Conservation (phyloP, 2,329 filamentous ascomycete genomes). For the Aspergillus sp. region DNA sequence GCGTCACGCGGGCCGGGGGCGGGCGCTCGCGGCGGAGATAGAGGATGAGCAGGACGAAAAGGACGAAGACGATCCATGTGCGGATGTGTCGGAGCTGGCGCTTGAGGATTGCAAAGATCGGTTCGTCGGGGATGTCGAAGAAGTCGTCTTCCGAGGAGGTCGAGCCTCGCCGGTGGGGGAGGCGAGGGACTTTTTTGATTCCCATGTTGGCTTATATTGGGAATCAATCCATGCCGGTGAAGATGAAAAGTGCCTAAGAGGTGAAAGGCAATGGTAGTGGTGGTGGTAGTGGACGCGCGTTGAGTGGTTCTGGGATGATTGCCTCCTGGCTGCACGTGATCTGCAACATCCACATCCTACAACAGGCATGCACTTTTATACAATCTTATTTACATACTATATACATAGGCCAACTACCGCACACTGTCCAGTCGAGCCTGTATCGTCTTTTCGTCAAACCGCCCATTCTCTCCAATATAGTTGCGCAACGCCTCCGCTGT, state of each 20-base stretch:
- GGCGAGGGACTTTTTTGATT: slow-evolving; percentile 10
- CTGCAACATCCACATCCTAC: not conserved
- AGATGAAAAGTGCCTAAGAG: too few species aligned
- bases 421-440: slow-evolving; percentile 31
- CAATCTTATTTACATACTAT: not conserved
- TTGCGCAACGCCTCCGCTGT: slow-evolving; percentile 56
- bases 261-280: not conserved
- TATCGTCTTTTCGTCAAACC: slow-evolving; percentile 39
- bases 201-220: slow-evolving; percentile 4
- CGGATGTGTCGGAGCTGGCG: slow-evolving; percentile 31
- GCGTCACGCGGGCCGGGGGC: slow-evolving; percentile 18
- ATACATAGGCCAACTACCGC: slow-evolving; percentile 9
- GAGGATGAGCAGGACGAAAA: slow-evolving; percentile 24
- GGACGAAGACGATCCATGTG: slow-evolving; percentile 26
- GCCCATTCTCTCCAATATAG: slow-evolving; percentile 33
- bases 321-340: not conserved
- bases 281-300: slow-evolving; percentile 2
- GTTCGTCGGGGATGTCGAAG: slow-evolving; percentile 36
- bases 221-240: too few species aligned
- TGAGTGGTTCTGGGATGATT: too few species aligned
- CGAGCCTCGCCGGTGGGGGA: slow-evolving; percentile 29
- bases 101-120: slow-evolving; percentile 25
- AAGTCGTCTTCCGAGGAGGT: slow-evolving; percentile 32
- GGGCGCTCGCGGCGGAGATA: slow-evolving; percentile 21
- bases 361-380: too few species aligned